Conservation (phyloP, 1,139 yeast genomes). For the Suhomyces bribrorum region DNA sequence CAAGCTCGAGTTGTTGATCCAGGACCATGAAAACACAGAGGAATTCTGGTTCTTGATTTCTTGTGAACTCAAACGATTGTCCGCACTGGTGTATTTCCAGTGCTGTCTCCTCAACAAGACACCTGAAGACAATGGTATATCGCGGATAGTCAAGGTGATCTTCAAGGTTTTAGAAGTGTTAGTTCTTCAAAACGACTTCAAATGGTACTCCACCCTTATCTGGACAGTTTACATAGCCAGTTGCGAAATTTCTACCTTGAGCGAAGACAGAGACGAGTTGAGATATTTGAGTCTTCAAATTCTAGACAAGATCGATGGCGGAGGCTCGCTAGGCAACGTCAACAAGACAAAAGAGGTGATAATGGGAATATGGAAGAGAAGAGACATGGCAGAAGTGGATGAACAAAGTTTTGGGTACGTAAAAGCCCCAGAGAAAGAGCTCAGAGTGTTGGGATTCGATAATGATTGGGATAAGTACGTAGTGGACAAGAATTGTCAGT, state of each 20-base stretch:
- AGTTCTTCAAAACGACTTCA: constrained; percentile 27
- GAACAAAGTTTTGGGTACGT: constrained; percentile 22
- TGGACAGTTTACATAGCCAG: constrained; percentile 32
- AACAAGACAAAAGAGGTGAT: constrained; percentile 25
- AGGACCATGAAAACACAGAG: constrained; percentile 17
- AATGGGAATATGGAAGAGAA: constrained; percentile 27
- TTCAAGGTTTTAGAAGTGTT: constrained; percentile 24
- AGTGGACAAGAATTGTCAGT: constrained; percentile 26
- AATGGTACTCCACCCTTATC: constrained; percentile 27
- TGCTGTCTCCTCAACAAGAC: constrained; percentile 25
- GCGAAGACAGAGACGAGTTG: constrained; percentile 26
- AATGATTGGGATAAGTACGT: constrained; percentile 37
- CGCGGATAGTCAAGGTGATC: constrained; percentile 19
- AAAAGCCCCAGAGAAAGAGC: constrained; percentile 8
- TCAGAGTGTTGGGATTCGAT: constrained; percentile 18
- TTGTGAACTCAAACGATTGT: constrained; percentile 30
- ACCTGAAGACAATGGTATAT: constrained; percentile 20
- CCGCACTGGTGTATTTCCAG: constrained; percentile 27
- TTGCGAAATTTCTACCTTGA: constrained; percentile 25
- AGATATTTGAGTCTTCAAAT: constrained; percentile 27
- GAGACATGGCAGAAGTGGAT: constrained; percentile 28
- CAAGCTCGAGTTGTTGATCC: constrained; percentile 12
- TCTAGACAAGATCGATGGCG: constrained; percentile 24
- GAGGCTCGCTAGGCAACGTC: constrained; percentile 30
- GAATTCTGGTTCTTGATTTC: constrained; percentile 30